Evolutionary conservation across 2,329 filamentous ascomycete species (phyloP).

Genomic region (Fusarium fracticaudum): DNA sequence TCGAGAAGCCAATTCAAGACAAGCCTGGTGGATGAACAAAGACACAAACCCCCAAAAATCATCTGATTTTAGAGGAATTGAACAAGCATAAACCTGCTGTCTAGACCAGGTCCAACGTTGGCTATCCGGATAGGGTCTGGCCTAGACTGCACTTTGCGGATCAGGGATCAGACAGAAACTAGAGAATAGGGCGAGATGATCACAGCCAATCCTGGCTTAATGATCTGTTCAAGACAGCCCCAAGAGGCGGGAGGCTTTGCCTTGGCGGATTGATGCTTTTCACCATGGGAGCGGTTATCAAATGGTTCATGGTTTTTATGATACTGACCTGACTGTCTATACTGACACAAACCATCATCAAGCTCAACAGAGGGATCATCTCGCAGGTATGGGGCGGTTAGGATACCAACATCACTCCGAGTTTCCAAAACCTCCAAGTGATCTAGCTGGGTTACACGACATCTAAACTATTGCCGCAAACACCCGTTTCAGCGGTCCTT

Average conservation of each 20-base stretch:
- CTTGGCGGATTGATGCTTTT: not conserved
- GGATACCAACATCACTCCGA: not conserved
- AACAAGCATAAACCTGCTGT: not conserved
- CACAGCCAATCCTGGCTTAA: constrained; percentile 12
- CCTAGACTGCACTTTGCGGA: not conserved
- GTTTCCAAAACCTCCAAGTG: not conserved
- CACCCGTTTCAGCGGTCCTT: not conserved
- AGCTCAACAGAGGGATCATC: not conserved
- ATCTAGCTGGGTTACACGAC: constrained; percentile 10
- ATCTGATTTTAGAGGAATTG: not conserved
- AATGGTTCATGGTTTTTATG: not conserved
- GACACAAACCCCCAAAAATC: not conserved
- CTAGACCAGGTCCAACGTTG: not conserved
- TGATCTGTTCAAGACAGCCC: constrained; percentile 7
- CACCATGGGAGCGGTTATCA: constrained; percentile 1
- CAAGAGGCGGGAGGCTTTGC: constrained; percentile 1
- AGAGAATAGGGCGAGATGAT: constrained; percentile 2
- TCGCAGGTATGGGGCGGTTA: not conserved
- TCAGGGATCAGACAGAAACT: constrained; percentile 24
- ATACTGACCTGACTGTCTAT: constrained; percentile 2
- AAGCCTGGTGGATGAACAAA: constrained; percentile 7
- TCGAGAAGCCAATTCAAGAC: constrained; percentile 8
- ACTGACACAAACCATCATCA: not conserved
- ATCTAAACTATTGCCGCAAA: constrained; percentile 17
- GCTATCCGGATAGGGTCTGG: constrained; percentile 5